Evolutionary conservation across 768 basidiomycete genomes (phyloP), one percentile per base, ranked within the genome.

Genomic region (Rhodotorula diobovata): DNA sequence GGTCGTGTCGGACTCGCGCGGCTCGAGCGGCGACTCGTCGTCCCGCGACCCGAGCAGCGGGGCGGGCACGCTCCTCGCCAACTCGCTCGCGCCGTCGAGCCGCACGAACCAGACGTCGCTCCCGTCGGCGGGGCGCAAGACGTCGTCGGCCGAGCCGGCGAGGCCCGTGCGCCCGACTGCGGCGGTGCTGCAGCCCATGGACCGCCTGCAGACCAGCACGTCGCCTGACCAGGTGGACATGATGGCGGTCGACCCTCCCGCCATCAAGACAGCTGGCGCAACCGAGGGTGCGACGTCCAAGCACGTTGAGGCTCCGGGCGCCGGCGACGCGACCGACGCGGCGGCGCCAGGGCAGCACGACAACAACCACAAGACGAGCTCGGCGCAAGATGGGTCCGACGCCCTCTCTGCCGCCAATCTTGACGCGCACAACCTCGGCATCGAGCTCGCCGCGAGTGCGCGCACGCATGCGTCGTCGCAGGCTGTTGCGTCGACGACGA

Each of bases 391-490:
- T 34, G 34, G 34, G 2, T 35, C 32, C 6, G 34, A 35, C 54
- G 34, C 21, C 28, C 58, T 59, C n/a, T 59, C 58, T n/a, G 58
- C 41, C 37, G 35, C 58, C 25, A 59, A 59, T 30, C 30, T 59
- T 11, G 28, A 39, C 18, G 41, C 28, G 10, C 58, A 59, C 58
- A 32, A 59, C 41, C 41, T n/a, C 16, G 35, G 21, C 34, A 10
- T 20, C 50, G 48, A 25, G 23, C 48, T 20, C 48, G 34, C 16
- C 62, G 37, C 20, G 35, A 51, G 23, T 50, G 14, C 4, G 48
- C 35, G 21, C 35, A 48, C 61, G 28, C 25, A 23, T 23, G 15
- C 41, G 2, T 32, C 28, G 6, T 46, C 30, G 32, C 34, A 16
- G 21, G 45, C 48, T 23, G 34, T 61, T 37, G 46, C 30, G 21